Conservation (phyloP, 768 basidiomycete genomes). For the Phlebiopsis gigantea region DNA sequence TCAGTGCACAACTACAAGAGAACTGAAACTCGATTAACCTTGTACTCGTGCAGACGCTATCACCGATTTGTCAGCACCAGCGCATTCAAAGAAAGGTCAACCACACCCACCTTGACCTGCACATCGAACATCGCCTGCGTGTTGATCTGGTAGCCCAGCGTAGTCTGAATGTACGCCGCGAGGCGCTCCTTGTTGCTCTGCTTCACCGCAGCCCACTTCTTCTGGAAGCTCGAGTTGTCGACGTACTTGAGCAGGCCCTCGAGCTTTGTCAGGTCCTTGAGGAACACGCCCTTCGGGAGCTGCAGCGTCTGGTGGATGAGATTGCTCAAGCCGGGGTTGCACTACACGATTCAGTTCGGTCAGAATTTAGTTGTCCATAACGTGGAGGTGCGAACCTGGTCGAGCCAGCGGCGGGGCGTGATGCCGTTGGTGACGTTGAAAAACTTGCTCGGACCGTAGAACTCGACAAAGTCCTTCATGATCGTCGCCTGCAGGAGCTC, state of each 20-base stretch:
- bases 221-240: slow-evolving; percentile 71
- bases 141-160: slow-evolving; percentile 66
- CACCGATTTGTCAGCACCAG: slow-evolving; percentile 36
- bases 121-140: slow-evolving; percentile 84
- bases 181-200: slow-evolving; percentile 87
- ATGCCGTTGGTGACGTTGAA: slow-evolving; percentile 93
- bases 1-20: background rate
- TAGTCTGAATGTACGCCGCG: slow-evolving; percentile 67
- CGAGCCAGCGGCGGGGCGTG: slow-evolving; percentile 91
- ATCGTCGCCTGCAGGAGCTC: slow-evolving; percentile 82
- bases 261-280: slow-evolving; percentile 78
- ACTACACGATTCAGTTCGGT: slow-evolving; percentile 81
- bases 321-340: slow-evolving; percentile 82
- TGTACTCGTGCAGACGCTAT: slow-evolving; percentile 93
- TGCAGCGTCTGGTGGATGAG: slow-evolving; percentile 83
- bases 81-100: slow-evolving; percentile 19
- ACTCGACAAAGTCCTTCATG: slow-evolving; percentile 90
- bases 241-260: slow-evolving; percentile 68
- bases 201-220: slow-evolving; percentile 82
- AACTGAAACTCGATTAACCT: slow-evolving; percentile 37
- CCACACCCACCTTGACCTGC: slow-evolving; percentile 91
- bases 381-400: too few relatives aligned
- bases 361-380: too few relatives aligned
- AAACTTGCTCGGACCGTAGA: slow-evolving; percentile 86
- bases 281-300: slow-evolving; percentile 71